Evolutionary conservation across 495 filamentous ascomycete species (phyloP).

Genomic region (Pyrenula aspistea): DNA sequence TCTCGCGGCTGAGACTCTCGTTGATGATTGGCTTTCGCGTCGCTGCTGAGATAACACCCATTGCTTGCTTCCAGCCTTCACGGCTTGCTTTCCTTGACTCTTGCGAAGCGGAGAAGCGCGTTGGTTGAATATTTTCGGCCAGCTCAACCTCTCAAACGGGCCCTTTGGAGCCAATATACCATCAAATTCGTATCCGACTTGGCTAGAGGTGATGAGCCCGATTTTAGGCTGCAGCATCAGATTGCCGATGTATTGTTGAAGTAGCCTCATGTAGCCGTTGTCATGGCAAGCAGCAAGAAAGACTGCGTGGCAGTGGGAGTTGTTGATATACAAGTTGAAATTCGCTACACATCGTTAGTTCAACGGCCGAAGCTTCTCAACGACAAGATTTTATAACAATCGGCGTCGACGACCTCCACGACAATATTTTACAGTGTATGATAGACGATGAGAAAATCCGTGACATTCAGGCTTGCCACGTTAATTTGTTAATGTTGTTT

Average conservation of each 20-base stretch:
- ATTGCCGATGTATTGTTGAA: not conserved
- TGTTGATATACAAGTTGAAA: not conserved
- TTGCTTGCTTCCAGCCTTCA: not conserved
- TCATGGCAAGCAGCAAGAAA: not conserved
- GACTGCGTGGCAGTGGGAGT: not conserved
- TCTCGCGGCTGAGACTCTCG: too few relatives aligned
- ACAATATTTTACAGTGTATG: too few relatives aligned
- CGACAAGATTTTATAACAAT: too few relatives aligned
- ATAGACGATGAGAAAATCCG: too few relatives aligned
- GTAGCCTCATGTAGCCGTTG: not conserved
- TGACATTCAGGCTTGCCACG: too few relatives aligned
- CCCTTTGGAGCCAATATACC: not conserved
- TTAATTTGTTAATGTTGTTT: too few relatives aligned
- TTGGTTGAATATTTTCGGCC: not conserved
- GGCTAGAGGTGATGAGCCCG: not conserved
- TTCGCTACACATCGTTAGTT: too few relatives aligned
- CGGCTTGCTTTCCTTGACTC: not conserved
- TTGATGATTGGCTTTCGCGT: not conserved
- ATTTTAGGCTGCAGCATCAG: not conserved
- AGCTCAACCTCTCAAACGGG: not conserved
- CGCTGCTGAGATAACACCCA: not conserved
- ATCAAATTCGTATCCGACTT: not conserved
- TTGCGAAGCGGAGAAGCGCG: not conserved
- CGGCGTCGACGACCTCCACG: too few relatives aligned
- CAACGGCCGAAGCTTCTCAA: too few relatives aligned